Evolutionary conservation across 1,284 basidiomycete genomes (phyloP).

Genomic region (Apiotrichum gamsii): DNA sequence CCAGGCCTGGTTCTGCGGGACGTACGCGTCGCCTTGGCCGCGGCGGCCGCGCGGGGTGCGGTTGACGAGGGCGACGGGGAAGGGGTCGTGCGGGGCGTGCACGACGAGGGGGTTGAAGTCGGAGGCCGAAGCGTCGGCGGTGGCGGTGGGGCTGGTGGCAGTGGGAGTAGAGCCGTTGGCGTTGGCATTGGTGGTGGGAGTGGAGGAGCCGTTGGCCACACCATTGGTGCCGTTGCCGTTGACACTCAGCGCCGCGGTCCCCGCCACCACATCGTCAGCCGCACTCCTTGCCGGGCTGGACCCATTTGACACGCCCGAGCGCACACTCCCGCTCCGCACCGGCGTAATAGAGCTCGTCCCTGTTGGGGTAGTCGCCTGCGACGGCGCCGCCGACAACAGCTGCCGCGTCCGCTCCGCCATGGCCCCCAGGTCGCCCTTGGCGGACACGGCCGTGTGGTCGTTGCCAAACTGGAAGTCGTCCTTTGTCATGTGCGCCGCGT

Average conservation of each 20-base stretch:
- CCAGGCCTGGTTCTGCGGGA: slow-evolving; percentile 64
- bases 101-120: slow-evolving; percentile 51
- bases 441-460: slow-evolving; percentile 8
- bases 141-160: no score
- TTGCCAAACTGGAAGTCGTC: slow-evolving; percentile 18
- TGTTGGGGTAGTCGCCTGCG: background rate
- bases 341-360: background rate
- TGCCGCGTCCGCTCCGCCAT: slow-evolving; percentile 12
- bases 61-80: slow-evolving; percentile 46
- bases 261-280: no score
- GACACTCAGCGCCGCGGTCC: no score
- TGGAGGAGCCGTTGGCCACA: no score
- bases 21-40: slow-evolving; percentile 25
- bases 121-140: background rate
- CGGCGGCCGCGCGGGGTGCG: slow-evolving; percentile 49
- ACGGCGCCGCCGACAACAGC: slow-evolving; percentile 2
- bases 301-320: no score
- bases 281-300: no score
- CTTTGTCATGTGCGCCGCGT: background rate
- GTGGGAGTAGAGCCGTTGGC: no score
- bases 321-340: background rate
- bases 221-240: no score
- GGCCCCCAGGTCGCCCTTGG: slow-evolving; percentile 4
- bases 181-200: no score
- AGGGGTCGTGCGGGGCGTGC: slow-evolving; percentile 54